Evolutionary conservation across 2,329 filamentous ascomycete genomes (phyloP).

Genomic region (Colletotrichum tofieldiae): DNA sequence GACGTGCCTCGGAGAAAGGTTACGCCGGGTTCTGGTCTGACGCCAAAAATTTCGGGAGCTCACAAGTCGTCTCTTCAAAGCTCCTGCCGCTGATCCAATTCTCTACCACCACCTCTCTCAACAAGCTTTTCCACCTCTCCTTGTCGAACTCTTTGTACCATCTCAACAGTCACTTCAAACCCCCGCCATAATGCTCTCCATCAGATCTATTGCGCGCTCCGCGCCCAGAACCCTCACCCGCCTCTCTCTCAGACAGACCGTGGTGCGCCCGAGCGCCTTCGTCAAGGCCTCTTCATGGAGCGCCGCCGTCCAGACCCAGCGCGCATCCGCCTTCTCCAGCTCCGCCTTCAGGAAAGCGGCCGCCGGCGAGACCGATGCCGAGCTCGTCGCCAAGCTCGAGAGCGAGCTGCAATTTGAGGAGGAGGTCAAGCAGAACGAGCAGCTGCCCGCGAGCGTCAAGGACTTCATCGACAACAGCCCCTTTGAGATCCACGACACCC

Average conservation of each 20-base stretch:
- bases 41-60: constrained; percentile 41
- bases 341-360: constrained; percentile 58
- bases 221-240: constrained; percentile 76
- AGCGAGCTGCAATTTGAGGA: constrained; percentile 88
- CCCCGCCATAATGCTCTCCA: constrained; percentile 75
- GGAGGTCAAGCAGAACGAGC: constrained; percentile 81
- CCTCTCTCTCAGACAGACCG: constrained; percentile 67
- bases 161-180: not conserved
- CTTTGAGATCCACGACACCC: constrained; percentile 86
- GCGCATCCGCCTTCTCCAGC: constrained; percentile 66
- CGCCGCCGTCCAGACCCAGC: constrained; percentile 55
- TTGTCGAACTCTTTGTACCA: constrained; percentile 10
- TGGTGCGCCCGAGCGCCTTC: constrained; percentile 65
- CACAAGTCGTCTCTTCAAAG: constrained; percentile 3
- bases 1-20: constrained; percentile 15
- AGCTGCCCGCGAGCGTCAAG: constrained; percentile 83
- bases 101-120: constrained; percentile 1
- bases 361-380: constrained; percentile 75
- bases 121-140: constrained; percentile 8
- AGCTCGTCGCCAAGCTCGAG: constrained; percentile 89
- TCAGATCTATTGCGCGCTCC: constrained; percentile 76
- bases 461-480: constrained; percentile 90
- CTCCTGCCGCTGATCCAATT: constrained; percentile 14
- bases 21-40: constrained; percentile 30
- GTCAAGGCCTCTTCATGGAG: constrained; percentile 60